A percentile compares a stretch with the other conserved stretches of the same genome.
Evolutionary conservation across 169 alveolate genomes (phyloP).

Genomic region (Cytauxzoon felis): DNA sequence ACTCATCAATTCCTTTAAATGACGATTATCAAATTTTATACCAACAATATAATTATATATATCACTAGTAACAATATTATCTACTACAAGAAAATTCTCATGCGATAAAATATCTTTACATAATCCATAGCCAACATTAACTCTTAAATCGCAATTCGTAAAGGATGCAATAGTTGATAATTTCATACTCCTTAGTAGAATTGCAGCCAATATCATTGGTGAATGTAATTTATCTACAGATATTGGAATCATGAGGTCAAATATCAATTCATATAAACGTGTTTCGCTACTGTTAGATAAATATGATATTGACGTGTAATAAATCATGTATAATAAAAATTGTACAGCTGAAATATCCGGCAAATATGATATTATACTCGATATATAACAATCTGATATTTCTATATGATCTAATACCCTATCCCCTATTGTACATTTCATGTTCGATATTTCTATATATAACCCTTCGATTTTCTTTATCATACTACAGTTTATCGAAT

Average conservation of each 20-base stretch:
- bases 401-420: conserved; percentile 21
- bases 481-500: conserved; percentile 1
- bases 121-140: conserved; percentile 16
- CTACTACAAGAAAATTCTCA: background rate
- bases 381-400: conserved; percentile 24
- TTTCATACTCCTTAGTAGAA: conserved; percentile 25
- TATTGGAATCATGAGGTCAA: conserved; percentile 28
- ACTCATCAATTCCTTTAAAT: conserved; percentile 41
- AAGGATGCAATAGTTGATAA: conserved; percentile 6
- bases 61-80: conserved; percentile 45
- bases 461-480: conserved; percentile 10
- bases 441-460: conserved; percentile 16
- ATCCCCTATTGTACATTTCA: background rate
- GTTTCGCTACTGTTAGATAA: conserved; percentile 6
- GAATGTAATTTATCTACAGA: conserved; percentile 14
- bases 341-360: conserved; percentile 4
- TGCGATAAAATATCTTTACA: conserved; percentile 14
- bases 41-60: conserved; percentile 20
- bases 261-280: conserved; percentile 34
- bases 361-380: conserved; percentile 16
- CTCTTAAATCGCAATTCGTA: conserved; percentile 36
- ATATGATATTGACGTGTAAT: background rate
- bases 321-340: conserved; percentile 12
- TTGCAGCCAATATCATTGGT: conserved; percentile 20
- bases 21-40: conserved; percentile 41